Base-by-base conservation (phyloP, 352 stramenopile genomes). In the Phytophthora niederhauseri region DNA sequence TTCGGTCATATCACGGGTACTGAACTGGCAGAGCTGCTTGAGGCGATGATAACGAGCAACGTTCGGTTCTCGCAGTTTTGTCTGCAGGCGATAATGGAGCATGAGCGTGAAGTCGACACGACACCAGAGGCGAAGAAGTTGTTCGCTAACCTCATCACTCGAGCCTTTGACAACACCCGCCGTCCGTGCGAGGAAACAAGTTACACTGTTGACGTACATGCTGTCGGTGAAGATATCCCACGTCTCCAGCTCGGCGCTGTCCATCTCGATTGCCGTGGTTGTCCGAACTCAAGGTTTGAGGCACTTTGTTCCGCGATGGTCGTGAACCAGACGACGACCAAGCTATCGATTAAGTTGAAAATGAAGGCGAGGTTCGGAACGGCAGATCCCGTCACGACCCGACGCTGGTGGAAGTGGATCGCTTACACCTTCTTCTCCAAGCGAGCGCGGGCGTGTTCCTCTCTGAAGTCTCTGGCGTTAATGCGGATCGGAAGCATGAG, bases 381-480 rank as follows among this genome's bases (percentile, higher is more conserved):
- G 3, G 9, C 7, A 2, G 20, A 63, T 12, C 41, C 17, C 6
- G 6, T 28, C 11, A 64, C 8, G 15, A 65, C 20, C 6, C 17
- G 22, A 0, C 14, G 19, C 3, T 57, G 58, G 58, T 65, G 57
- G 57, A 26, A 57, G 17, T 57, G 57, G 57, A 24, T 64, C 8
- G 57, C 28, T 2, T 64, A 64, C 17, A 6, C 58, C 1, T 46
- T 57, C 11, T 65, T 65, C 48, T 64, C 58, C 9, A 64, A 57
- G 19, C 45, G 58, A 51, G 46, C 58, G 15, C 46, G 48, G 9
- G 58, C 24, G 19, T 64, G 20, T 15, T 49, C 57, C 9, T 34
- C 28, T 2, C 19, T 57, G 15, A 24, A 57, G 38, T 51, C 58
- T 0, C 58, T 57, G 14, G 58, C 46, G 11, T 19, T 65, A 4